Base-by-base conservation (phyloP, 2,329 filamentous ascomycete genomes). In the Pseudogymnoascus pannorum region DNA sequence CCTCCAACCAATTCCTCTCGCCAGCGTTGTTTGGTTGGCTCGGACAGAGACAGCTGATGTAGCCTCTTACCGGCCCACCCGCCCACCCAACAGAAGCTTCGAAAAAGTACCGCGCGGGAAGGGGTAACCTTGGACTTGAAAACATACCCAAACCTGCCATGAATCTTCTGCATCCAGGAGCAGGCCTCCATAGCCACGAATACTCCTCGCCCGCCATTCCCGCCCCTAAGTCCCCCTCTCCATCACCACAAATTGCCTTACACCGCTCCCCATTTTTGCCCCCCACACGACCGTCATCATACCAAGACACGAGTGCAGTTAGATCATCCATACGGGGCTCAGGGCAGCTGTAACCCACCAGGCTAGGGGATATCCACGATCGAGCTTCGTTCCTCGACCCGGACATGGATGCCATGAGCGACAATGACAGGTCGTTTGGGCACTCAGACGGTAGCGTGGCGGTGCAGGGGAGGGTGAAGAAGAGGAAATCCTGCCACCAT, bases 171-270 rank as follows among this genome's bases (percentile, higher is more conserved):
- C 83, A 85, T 67, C 77, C 81, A 16, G 82, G 81, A 51, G 82
- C 82, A 58, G 80, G 81, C 72, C 75, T 85, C 18, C 82, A 85
- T 68, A 82, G 82, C 70, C 82, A 85, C 69, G 81, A 85, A 69
- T 85, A 81, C 67, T 83, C 81, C 61, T 72, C 73, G 48, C 68
- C 72, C 60, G 62, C 72, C 22, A 66, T 72, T 26, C 68, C 70
- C 42, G 70, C 75, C 60, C 71, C 72, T 3, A 57, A 33, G 14
- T 33, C 68, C 71, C 44, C 72, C 73, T 57, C 54, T 1, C 26
- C 26, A 35, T 33, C 54, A 3, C 26, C 54, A 5, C 54, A 9
- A 24, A 33, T 57, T 2, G 9, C 54, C 11, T 16, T 57, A 33
- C 54, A 57, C 26, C 26, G 54, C 26, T 57, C 51, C 0, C 51